These are phyloP conservation scores for Ramularia endophylla DNA, from an alignment of 2,329 filamentous ascomycete genomes.

Conservation along the genomic window DNA sequence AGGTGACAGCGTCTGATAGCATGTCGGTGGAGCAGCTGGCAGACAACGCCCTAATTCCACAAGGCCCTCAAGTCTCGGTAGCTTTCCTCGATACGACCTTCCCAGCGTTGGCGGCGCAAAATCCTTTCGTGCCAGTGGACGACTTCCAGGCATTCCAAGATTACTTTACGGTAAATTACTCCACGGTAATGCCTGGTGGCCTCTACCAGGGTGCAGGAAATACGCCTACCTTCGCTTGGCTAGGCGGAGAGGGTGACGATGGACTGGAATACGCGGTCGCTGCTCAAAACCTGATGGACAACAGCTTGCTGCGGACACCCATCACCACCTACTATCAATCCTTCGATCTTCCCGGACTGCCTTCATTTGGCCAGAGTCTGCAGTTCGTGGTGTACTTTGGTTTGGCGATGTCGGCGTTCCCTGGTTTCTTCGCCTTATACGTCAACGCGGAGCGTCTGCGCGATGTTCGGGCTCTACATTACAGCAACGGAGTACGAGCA, in stretches of 20 bases:
- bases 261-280: conserved; percentile 63
- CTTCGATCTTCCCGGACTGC: conserved; percentile 69
- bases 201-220: conserved; percentile 59
- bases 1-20: conserved; percentile 16
- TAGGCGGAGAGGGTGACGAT: conserved; percentile 48
- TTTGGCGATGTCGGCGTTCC: conserved; percentile 69
- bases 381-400: conserved; percentile 79
- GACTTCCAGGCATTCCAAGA: conserved; percentile 62
- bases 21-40: conserved; percentile 21
- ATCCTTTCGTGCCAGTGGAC: conserved; percentile 50
- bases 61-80: conserved; percentile 35
- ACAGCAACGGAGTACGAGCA: conserved; percentile 82
- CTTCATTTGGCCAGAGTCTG: conserved; percentile 63
- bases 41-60: conserved; percentile 29
- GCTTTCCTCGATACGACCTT: conserved; percentile 26
- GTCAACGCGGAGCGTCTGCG: conserved; percentile 75
- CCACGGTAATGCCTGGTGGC: conserved; percentile 68
- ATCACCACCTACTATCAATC: conserved; percentile 67
- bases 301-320: conserved; percentile 61
- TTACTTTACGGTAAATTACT: conserved; percentile 57
- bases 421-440: conserved; percentile 83
- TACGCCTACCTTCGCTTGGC: conserved; percentile 64
- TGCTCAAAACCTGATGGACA: conserved; percentile 84
- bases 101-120: conserved; percentile 16
- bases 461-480: conserved; percentile 78